Base-by-base conservation (phyloP, 345 rosid genomes). In the Populus pruinosa region DNA sequence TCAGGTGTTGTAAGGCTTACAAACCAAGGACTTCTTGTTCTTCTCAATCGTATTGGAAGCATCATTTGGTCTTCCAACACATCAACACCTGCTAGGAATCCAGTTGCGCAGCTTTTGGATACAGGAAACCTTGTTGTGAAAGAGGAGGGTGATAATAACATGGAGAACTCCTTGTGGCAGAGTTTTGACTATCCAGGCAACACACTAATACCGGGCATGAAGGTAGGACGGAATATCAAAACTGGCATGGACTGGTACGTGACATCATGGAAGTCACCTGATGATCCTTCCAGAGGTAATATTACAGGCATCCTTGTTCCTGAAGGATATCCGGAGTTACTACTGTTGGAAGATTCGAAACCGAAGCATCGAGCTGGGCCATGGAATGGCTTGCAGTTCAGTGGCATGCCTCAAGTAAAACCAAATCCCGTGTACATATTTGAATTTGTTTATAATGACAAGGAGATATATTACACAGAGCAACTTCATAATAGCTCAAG, bases 251-350 rank as follows among this genome's bases (percentile, higher is more conserved):
- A 64, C 5, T 21, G 74, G 43, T 38, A n/a, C n/a, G 41, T 86
- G 69, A 81, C 79, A 25, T 86, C 89, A 10, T 86, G 89, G 90
- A 88, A 71, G 71, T 74, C 79, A 62, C 21, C n/a, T 5, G 38
- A 49, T 0, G 77, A 88, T 81, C 89, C 89, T 38, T 84, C 89
- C 0, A 73, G 78, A 2, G 90, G 90, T 2, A 73, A 84, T 10
- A 41, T 41, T 41, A 10, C 44, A 41, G 44, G 13, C 13, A 41
- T 41, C 44, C 44, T 41, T 41, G 4, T 83, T 31, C 55, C 73
- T 2, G 70, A 56, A 65, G 86, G 79, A 14, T 83, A 82, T 61
- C 81, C 87, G 10, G 85, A 88, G 56, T 4, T 6, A 5, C 12
- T 41, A 39, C 69, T 69, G 8, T 70, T 56, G 64, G 67, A 39